Evolutionary conservation across 2,329 filamentous ascomycete genomes (phyloP), one percentile per base, ranked within the genome.

Genomic region (Geosmithia flava): DNA sequence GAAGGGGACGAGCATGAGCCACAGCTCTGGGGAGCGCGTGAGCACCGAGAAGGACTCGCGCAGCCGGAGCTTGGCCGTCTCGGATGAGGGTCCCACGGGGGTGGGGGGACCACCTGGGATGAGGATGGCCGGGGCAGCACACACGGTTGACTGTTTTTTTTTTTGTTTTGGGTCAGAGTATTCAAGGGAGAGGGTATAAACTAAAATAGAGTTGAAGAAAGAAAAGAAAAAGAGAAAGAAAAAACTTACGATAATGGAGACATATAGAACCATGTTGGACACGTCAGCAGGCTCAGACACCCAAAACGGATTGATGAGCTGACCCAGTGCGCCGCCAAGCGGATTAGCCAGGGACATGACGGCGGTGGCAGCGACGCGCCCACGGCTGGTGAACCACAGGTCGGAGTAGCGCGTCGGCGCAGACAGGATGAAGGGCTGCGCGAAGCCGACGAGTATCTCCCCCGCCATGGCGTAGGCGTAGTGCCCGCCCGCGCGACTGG

Each of bases 331-430:
- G 20, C 85, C 90, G 15, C 91, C 91, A 47, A 97, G 76, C 0
- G 91, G 91, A 63, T 96, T 97, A 3, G 91, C 87, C 50, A 97
- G 68, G 51, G 82, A 90, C 20, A 84, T 83, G 37, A 95, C 59
- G 1, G 91, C 93, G 1, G 91, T 97, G 17, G 91, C 91, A 48
- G 85, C 83, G 13, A 95, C 86, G 48, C 93, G 80, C 7, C 90
- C 91, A 11, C 73, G 70, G 56, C 85, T 82, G 2, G 87, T 90
- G 67, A 97, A 97, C 93, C 93, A 97, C 51, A 95, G 70, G 61
- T 96, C 90, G 48, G 87, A 93, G 66, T 95, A 98, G 52, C 87
- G 75, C 0, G 93, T 91, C 1, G 93, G 91, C 0, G 91, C 88
- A 7, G 85, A 81, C 10, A 97, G 78, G 13, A 95, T 87, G 62